phyloP scores from a whole-genome alignment of 2,329 filamentous ascomycete genomes.

The Immersiporthe knoxdaviesiana region DNA sequence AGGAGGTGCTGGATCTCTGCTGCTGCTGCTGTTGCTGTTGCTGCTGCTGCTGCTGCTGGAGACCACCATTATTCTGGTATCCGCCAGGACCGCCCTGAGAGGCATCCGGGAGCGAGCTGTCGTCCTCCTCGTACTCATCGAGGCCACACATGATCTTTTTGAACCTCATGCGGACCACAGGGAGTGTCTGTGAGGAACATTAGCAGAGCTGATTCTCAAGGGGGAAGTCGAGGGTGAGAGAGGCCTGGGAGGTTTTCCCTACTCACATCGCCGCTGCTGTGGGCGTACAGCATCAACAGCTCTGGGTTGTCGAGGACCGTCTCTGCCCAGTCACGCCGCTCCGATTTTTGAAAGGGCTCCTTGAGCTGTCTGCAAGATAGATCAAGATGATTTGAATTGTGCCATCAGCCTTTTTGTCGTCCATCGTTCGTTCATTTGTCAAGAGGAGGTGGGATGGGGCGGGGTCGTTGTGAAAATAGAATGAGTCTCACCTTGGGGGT shows the following conservation, averaged over 20 bases:
- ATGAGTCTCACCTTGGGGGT: slow-evolving; percentile 5
- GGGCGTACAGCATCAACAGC: slow-evolving; percentile 61
- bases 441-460: neutral
- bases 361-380: slow-evolving; percentile 25
- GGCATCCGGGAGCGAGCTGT: slow-evolving; percentile 20
- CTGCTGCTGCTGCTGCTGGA: neutral
- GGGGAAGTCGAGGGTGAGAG: neutral
- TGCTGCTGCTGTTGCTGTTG: slow-evolving; percentile 17
- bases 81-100: slow-evolving; percentile 7
- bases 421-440: neutral
- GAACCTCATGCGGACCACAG: slow-evolving; percentile 59
- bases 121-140: slow-evolving; percentile 37
- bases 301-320: slow-evolving; percentile 61
- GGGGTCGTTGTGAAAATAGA: neutral
- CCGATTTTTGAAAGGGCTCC: slow-evolving; percentile 47
- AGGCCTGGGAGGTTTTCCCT: neutral
- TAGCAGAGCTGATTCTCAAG: neutral
- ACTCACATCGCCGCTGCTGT: slow-evolving; percentile 58
- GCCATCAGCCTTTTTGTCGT: slow-evolving; percentile 25
- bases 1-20: neutral
- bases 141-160: slow-evolving; percentile 60
- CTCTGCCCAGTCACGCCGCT: slow-evolving; percentile 54
- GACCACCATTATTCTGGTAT: slow-evolving; percentile 23
- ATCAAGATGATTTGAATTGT: neutral
- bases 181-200: slow-evolving; percentile 52